Percentiles rank a stretch among this genome's conserved stretches.
Conservation (phyloP, 139 green algal genomes). For the Coccomyxa sp. region DNA sequence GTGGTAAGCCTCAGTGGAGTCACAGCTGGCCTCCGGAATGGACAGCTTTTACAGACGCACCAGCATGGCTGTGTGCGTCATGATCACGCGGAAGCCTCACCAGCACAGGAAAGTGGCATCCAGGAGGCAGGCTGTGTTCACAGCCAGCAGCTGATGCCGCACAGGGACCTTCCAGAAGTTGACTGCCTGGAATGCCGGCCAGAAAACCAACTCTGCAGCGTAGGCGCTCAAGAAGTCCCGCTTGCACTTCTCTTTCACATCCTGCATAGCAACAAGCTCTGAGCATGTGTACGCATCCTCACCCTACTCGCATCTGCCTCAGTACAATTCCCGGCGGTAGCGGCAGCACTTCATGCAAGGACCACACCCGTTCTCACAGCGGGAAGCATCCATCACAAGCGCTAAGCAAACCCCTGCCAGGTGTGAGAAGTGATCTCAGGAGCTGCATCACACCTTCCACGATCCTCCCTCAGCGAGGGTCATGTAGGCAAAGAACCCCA, state of each 20-base stretch:
- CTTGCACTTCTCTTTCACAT: slow-evolving; percentile 19
- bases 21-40: no score
- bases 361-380: neutral
- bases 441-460: slow-evolving; percentile 17
- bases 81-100: slow-evolving; percentile 3
- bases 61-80: neutral
- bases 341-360: neutral
- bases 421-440: neutral
- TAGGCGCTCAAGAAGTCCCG: slow-evolving; percentile 29
- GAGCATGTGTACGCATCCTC: no score
- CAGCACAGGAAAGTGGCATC: slow-evolving; percentile 40
- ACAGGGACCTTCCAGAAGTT: slow-evolving; percentile 38
- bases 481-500: slow-evolving; percentile 26
- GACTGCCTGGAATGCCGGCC: slow-evolving; percentile 29
- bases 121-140: slow-evolving; percentile 24
- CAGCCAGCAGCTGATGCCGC: slow-evolving; percentile 32
- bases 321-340: no score
- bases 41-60: neutral
- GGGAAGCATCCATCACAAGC: neutral
- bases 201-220: slow-evolving; percentile 24
- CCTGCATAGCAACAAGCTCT: slow-evolving; percentile 20
- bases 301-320: no score
- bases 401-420: neutral
- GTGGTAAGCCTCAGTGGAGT: no score
- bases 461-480: slow-evolving; percentile 19